These are phyloP conservation scores for Kodamaea lidongshanica DNA, from an alignment of 805 yeast species.

Conservation along the genomic window DNA sequence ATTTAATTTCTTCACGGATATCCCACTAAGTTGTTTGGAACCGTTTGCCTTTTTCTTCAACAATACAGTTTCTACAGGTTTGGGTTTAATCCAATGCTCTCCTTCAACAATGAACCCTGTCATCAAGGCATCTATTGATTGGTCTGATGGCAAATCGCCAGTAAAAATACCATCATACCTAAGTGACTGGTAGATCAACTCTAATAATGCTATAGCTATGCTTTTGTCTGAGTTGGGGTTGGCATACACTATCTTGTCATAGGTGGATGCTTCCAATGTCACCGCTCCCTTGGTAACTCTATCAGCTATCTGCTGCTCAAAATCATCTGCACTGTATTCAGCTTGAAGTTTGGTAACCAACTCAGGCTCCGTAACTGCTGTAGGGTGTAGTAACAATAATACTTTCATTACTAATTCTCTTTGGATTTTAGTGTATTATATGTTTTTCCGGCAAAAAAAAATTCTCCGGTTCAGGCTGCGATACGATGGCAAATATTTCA, in stretches of 20 bases:
- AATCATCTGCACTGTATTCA: slow-evolving; percentile 16
- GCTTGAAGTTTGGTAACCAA: slow-evolving; percentile 37
- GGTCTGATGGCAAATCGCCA: slow-evolving; percentile 50
- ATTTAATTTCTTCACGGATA: no score
- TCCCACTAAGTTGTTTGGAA: neutral
- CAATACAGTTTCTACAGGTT: slow-evolving; percentile 22
- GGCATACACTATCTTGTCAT: slow-evolving; percentile 44
- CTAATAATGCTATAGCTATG: slow-evolving; percentile 39
- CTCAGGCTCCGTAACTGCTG: slow-evolving; percentile 52
- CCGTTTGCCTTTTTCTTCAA: slow-evolving; percentile 23
- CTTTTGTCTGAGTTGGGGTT: slow-evolving; percentile 48
- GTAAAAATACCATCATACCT: slow-evolving; percentile 40
- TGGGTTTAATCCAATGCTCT: slow-evolving; percentile 55
- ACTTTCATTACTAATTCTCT: slow-evolving; percentile 18
- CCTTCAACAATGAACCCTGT: slow-evolving; percentile 51
- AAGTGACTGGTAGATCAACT: slow-evolving; percentile 35
- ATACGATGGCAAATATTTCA: no score
- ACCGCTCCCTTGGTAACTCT: slow-evolving; percentile 48
- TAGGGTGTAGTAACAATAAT: slow-evolving; percentile 58
- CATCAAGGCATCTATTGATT: slow-evolving; percentile 56
- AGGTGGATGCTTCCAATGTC: slow-evolving; percentile 29
- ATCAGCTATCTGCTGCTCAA: slow-evolving; percentile 50
- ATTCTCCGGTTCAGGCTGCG: no score
- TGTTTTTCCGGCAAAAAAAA: no score
- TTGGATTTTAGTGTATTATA: no score